Evolutionary conservation across 1,139 yeast species (phyloP), one percentile per base, ranked within the genome.

Genomic region (Candida sp.): DNA sequence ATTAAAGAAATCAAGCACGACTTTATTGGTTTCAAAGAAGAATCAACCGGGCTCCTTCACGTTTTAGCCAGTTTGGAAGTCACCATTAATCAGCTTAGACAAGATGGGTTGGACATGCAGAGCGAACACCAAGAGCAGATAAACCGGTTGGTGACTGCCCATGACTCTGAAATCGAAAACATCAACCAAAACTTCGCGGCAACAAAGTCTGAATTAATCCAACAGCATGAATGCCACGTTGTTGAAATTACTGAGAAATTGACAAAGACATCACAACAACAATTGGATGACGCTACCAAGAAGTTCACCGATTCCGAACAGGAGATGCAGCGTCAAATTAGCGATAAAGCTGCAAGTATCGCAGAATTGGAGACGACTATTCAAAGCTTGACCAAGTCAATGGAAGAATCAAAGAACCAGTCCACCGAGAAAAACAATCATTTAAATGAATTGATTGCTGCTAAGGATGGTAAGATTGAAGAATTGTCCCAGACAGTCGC

Each of bases 1-100:
- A 32, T 54, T 33, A 33, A 47, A 22, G 44, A 46, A 39, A 48
- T 54, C 9, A 54, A 53, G 44, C 5, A n/a, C 12, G 54, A 53
- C 22, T 46, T 54, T 26, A 27, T 25, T 26, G 42, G 26, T 12
- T 47, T 53, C 35, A 53, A 48, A 45, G 31, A 43, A 30, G 53
- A 52, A 39, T 41, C 49, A 25, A 23, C 12, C 6, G 38, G 43
- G 17, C 23, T 52, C 23, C 22, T 49, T 25, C 23, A 31, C 3
- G 11, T 45, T 8, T 45, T 48, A 25, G n/a, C 12, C 11, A 34
- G 37, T 32, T 48, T 52, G 35, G 43, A 47, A 33, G 12, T n/a
- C 3, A 33, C 43, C n/a, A 43, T 50, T 23, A 26, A 31, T 32
- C 11, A 31, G 11, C 43, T 53, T 23, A 48, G 40, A 23, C 23